Base-by-base conservation (phyloP, 129 eudicot genomes). In the Logfia minima region DNA sequence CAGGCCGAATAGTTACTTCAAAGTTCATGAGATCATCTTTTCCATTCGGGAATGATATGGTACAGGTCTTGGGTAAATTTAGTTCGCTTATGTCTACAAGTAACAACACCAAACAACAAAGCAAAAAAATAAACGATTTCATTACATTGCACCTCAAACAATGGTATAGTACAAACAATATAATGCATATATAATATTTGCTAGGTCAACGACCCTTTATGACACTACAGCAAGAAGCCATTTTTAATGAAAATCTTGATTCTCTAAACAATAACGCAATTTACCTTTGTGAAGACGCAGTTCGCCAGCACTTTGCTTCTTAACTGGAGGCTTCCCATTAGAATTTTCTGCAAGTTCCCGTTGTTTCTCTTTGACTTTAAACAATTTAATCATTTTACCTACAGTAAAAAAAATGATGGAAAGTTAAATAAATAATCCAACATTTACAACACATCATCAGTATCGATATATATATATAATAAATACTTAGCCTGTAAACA, bases 271-370 rank as follows among this genome's bases (percentile, higher is more conserved):
- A 22, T 2, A 60, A 55, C n/a, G 34, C 8, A 43, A 32, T 37
- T 1, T 81, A 92, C 97, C 97, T 92, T 85, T 92, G 70, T 89
- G 92, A 84, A 92, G 97, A 70, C 97, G 97, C 66, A 92, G 68
- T 58, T 89, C 97, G 55, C 97, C 97, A 35, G 97, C 97, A 82
- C 92, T 88, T 86, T 92, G 97, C 86, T 89, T 92, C 92, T 89
- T 92, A 45, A 75, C 90, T 11, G 90, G 88, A 70, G 97, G 84
- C 79, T 83, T 88, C 64, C 97, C 97, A 31, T 91, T 88, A 62
- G 88, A 80, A 84, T 84, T 92, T 70, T 92, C 97, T n/a, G 97
- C 97, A 75, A 84, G 88, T 64, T 89, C 94, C 75, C 92, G 82
- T 32, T 89, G 95, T 84, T 85, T 92, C 82, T 87, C 92, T 80